Conservation (phyloP, 108 stramenopile genomes). For the Pseudonitzschia multistriata region DNA sequence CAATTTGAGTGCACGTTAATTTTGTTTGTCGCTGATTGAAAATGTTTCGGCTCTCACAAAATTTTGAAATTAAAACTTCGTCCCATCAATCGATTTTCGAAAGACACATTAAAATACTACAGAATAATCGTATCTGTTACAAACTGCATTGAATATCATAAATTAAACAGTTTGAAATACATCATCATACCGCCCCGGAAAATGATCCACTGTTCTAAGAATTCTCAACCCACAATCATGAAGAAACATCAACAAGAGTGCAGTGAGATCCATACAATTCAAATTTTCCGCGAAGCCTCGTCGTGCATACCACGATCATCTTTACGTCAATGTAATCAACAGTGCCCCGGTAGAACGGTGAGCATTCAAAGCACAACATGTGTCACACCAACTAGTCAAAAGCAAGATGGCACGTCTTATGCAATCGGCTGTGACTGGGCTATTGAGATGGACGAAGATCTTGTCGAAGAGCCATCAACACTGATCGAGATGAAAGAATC, state of each 20-base stretch:
- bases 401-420: not conserved
- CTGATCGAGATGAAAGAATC: not conserved
- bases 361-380: not conserved
- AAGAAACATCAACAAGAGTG: conserved; percentile 6
- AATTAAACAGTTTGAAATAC: too few species aligned
- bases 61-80: conserved; percentile 1
- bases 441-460: conserved; percentile 17
- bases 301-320: not conserved
- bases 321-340: not conserved
- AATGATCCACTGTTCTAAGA: not conserved
- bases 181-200: not conserved
- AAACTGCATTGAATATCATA: too few species aligned
- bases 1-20: conserved; percentile 1
- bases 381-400: too few species aligned
- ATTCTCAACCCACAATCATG: not conserved
- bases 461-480: conserved; percentile 11
- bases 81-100: not conserved
- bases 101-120: not conserved
- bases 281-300: not conserved
- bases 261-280: conserved; percentile 13
- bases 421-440: conserved; percentile 28
- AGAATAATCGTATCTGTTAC: not conserved
- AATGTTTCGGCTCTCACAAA: not conserved
- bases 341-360: not conserved
- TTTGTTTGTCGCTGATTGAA: not conserved